Base-by-base conservation (phyloP, 805 yeast species). In the Isabelozyma pseudorhagii region DNA sequence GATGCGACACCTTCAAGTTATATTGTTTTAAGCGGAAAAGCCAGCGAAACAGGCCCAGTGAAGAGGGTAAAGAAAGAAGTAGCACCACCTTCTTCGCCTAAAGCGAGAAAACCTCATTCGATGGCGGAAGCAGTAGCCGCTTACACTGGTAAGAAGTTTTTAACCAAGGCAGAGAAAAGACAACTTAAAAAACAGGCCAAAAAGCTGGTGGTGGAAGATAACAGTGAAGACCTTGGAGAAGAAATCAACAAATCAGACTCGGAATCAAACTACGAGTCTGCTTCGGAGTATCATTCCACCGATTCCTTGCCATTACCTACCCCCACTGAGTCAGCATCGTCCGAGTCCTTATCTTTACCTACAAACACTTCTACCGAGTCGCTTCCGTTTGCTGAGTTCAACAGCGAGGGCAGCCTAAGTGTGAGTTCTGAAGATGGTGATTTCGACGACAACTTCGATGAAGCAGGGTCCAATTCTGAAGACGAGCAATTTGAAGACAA, bases 41-140 rank as follows among this genome's bases (percentile, higher is more conserved):
- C 47, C 38, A n/a, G 42, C 14, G 31, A 18, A 8, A 2, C 31
- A 5, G 27, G 34, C 38, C 48, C 17, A 31, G 40, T 18, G 15
- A 31, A 31, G n/a, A 31, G 36, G 5, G n/a, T 8, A 9, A 31
- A 31, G 36, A 31, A 31, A 31, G 36, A 31, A 2, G 27, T 15
- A 18, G 45, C 13, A 40, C 31, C 42, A 44, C 13, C 7, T 28
- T 34, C 7, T 21, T 42, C 18, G 42, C 31, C 49, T 17, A 43
- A 48, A 42, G 50, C 51, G 53, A 57, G 51, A 52, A 66, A 71
- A 56, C 80, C 81, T 11, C 71, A 60, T 49, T 76, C 82, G 15
- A 70, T 79, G 78, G 83, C 83, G 8, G 84, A 79, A 60, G 85
- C 85, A 8, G 78, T 82, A 29, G 82, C 83, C 10, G 75, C 79